These are phyloP conservation scores for Alternaria sp. DNA, from an alignment of 2,329 filamentous ascomycete genomes.

Conservation along the genomic window DNA sequence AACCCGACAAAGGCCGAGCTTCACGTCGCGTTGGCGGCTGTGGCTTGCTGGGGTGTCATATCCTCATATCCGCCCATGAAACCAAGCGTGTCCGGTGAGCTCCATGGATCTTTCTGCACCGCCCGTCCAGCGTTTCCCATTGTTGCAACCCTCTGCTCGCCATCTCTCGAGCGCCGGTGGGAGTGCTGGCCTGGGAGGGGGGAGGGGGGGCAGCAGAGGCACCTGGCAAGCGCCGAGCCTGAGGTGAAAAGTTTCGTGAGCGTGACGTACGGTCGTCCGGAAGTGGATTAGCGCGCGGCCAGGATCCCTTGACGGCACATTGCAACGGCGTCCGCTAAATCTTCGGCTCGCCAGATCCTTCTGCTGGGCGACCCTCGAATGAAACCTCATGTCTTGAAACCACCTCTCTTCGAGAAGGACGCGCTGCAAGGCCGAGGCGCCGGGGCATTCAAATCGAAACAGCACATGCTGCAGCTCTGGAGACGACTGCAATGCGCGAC, in stretches of 20 bases:
- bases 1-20: slow-evolving; percentile 31
- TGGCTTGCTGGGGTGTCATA: slow-evolving; percentile 36
- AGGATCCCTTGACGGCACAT: slow-evolving; percentile 19
- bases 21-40: slow-evolving; percentile 29
- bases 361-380: slow-evolving; percentile 24
- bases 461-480: slow-evolving; percentile 21
- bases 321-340: slow-evolving; percentile 27
- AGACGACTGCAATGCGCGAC: slow-evolving; percentile 15
- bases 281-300: slow-evolving; percentile 12
- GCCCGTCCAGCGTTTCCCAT: background rate
- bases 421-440: slow-evolving; percentile 20
- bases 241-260: slow-evolving; percentile 26
- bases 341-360: slow-evolving; percentile 19
- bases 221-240: slow-evolving; percentile 13
- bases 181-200: background rate
- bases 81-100: slow-evolving; percentile 25
- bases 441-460: slow-evolving; percentile 23
- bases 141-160: slow-evolving; percentile 2
- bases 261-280: slow-evolving; percentile 26
- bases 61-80: slow-evolving; percentile 38
- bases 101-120: slow-evolving; percentile 1
- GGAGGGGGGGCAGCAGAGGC: background rate
- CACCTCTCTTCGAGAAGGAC: slow-evolving; percentile 22
- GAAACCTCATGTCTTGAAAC: slow-evolving; percentile 24
- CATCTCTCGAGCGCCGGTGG: background rate